Base-by-base conservation (phyloP, 2,329 filamentous ascomycete species). In the Fusarium chlamydosporum region DNA sequence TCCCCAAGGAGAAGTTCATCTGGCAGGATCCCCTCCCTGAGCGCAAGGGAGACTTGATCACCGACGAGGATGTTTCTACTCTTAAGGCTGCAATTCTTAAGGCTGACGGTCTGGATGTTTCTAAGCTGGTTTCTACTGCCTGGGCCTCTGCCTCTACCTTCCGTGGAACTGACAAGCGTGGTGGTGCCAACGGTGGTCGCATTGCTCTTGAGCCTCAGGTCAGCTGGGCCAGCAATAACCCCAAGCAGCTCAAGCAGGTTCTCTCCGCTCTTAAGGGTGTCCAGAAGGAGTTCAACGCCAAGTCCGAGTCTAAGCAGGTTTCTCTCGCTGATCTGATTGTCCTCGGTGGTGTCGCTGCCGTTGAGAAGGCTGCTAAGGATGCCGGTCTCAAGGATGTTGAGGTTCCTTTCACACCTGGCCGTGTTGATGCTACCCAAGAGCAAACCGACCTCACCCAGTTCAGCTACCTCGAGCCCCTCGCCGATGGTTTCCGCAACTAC, bases 401-500 rank as follows among this genome's bases (percentile, higher is more conserved):
- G 2, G 91, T 94, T 3, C 90, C 91, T 16, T 94, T 94, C 83
- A 86, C 85, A 1, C 88, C 91, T 4, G 92, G 92, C 65, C 91
- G 92, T 57, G 87, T 82, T 35, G 92, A 94, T 71, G 91, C 92
- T 27, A 84, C 88, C 0, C 86, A 91, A 77, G 89, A 92, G 75
- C 85, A 92, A 80, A 94, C 92, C 8, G 91, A 94, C 57, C 80
- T 84, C 20, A 75, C 86, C 68, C 88, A 89, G 2, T 89, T 92
- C 75, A 77, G 76, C 61, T 84, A 90, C 80, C 86, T 94, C 29
- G 86, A 93, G 82, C 91, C 92, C 2, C 71, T 82, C 31, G 86
- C 85, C n/a, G 92, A 94, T 68, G 91, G 90, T 7, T 94, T 94
- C 91, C 90, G 91, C 76, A 94, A 92, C 85, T 93, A 91, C 76